These are phyloP conservation scores for Cyberlindnera xishuangbannaensis DNA, from an alignment of 805 yeast genomes.

Conservation along the genomic window DNA sequence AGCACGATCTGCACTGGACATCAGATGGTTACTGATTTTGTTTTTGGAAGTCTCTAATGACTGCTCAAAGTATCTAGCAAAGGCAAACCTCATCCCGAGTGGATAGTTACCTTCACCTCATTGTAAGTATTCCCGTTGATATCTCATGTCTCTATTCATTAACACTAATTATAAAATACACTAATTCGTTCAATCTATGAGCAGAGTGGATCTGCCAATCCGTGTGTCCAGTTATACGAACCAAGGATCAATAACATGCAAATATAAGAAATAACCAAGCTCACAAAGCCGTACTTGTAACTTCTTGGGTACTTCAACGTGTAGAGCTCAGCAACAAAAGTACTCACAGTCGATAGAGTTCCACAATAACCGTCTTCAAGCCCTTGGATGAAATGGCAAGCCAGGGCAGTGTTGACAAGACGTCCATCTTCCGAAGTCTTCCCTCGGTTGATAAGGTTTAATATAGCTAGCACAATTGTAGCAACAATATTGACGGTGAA, in stretches of 20 bases:
- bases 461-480: conserved; percentile 36
- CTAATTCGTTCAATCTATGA: conserved; percentile 7
- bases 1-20: no score
- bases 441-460: conserved; percentile 43
- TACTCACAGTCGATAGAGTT: conserved; percentile 66
- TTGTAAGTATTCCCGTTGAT: conserved; percentile 6
- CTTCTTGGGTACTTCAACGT: conserved; percentile 31
- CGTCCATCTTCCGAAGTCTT: conserved; percentile 19
- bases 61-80: no score
- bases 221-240: conserved; percentile 62
- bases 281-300: conserved; percentile 44
- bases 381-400: conserved; percentile 50
- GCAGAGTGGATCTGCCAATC: conserved; percentile 28
- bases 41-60: no score
- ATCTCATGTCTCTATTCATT: no score
- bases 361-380: conserved; percentile 67
- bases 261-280: conserved; percentile 43
- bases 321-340: conserved; percentile 66
- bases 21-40: no score
- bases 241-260: conserved; percentile 60
- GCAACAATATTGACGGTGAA: conserved; percentile 45
- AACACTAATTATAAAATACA: no score
- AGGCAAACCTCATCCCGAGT: conserved; percentile 11
- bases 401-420: conserved; percentile 28
- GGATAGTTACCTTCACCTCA: conserved; percentile 8